phyloP scores from a whole-genome alignment of 768 basidiomycete genomes.

The Hypholoma sublateritium region DNA sequence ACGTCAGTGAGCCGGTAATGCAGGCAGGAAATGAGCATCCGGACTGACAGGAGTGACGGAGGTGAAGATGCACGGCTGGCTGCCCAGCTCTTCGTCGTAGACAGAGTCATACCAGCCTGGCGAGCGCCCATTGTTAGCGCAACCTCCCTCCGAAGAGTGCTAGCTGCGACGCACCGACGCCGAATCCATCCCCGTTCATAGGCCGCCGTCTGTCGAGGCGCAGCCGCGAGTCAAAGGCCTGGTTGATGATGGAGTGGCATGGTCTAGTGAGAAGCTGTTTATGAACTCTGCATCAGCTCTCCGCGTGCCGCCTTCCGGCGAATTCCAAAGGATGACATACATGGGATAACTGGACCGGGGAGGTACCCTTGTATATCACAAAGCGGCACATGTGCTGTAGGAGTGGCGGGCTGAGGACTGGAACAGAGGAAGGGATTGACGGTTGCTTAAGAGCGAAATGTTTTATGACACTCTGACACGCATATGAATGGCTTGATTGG shows the following conservation, averaged over 20 bases:
- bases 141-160: background rate
- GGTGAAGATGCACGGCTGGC: constrained; percentile 93
- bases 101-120: constrained; percentile 93
- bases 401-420: constrained; percentile 3
- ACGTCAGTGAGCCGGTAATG: background rate
- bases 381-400: constrained; percentile 71
- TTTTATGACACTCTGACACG: background rate
- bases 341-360: constrained; percentile 90
- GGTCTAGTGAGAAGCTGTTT: constrained; percentile 85
- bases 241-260: constrained; percentile 95
- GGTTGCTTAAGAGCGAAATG: constrained; percentile 1
- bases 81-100: constrained; percentile 79
- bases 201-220: constrained; percentile 78
- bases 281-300: background rate
- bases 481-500: constrained; percentile 8
- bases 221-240: constrained; percentile 92
- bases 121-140: background rate
- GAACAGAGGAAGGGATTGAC: constrained; percentile 5
- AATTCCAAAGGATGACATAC: constrained; percentile 36
- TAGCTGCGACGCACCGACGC: constrained; percentile 64
- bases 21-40: background rate
- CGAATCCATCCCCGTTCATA: constrained; percentile 97
- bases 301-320: background rate
- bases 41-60: constrained; percentile 82
- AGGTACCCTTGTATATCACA: constrained; percentile 94